phyloP scores from a whole-genome alignment of 495 filamentous ascomycete genomes.

The Penicillium paxilli region DNA sequence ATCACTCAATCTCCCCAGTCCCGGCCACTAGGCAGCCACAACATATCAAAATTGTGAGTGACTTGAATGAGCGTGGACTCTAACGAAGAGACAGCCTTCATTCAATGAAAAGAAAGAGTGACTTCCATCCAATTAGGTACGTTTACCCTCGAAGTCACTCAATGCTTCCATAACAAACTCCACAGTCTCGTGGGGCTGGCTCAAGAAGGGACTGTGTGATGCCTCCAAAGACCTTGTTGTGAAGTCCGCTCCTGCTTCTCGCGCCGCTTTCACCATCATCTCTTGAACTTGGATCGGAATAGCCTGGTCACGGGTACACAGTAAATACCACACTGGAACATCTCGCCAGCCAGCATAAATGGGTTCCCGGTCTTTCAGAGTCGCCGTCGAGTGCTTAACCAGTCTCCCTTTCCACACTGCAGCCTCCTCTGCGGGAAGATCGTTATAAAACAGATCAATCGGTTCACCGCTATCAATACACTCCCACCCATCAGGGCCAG shows the following conservation, averaged over 20 bases:
- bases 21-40: no score
- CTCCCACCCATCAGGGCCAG: constrained; percentile 6
- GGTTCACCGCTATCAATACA: constrained; percentile 1
- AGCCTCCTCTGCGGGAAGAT: constrained; percentile 3
- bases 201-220: constrained; percentile 6
- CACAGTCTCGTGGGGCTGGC: background rate
- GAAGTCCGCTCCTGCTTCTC: constrained; percentile 3
- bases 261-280: constrained; percentile 4
- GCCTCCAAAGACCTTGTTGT: constrained; percentile 2
- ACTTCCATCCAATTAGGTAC: no score
- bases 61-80: no score
- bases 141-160: background rate
- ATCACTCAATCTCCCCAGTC: no score
- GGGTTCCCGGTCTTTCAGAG: background rate
- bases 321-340: constrained; percentile 6
- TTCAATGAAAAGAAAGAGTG: no score
- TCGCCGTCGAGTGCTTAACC: constrained; percentile 4
- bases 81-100: no score
- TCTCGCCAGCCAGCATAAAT: constrained; percentile 10
- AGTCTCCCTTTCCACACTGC: background rate
- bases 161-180: constrained; percentile 1
- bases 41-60: no score
- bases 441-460: constrained; percentile 6
- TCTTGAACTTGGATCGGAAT: constrained; percentile 4
- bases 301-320: background rate